These are phyloP conservation scores for Fagus crenata DNA, from an alignment of 306 rosid genomes.

Conservation along the genomic window DNA sequence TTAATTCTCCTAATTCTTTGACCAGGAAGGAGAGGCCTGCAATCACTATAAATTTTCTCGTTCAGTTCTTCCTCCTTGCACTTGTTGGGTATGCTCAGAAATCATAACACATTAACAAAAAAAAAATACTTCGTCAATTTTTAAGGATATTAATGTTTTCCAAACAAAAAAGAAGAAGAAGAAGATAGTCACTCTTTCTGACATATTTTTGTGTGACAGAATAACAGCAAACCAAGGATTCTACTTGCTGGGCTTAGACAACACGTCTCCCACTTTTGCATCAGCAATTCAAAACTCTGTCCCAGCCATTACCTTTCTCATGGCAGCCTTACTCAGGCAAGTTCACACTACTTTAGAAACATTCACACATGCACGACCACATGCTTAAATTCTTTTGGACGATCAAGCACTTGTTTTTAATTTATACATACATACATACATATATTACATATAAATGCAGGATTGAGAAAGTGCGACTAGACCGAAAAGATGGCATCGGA, in stretches of 20 bases:
- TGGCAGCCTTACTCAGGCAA: constrained; percentile 87
- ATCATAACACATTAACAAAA: not conserved
- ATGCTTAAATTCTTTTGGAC: not conserved
- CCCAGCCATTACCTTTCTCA: constrained; percentile 94
- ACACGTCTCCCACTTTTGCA: constrained; percentile 96
- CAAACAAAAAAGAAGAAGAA: too few species aligned
- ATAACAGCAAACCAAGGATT: constrained; percentile 97
- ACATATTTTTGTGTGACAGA: constrained; percentile 37
- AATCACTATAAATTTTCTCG: constrained; percentile 57
- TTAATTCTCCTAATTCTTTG: not conserved
- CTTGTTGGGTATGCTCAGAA: constrained; percentile 69
- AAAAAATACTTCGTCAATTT: not conserved
- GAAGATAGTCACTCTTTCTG: not conserved
- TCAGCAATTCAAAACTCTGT: constrained; percentile 96
- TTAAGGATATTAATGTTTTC: not conserved
- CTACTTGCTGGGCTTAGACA: constrained; percentile 94
- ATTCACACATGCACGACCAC: not conserved
- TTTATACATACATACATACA: too few species aligned
- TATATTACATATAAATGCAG: constrained; percentile 28
- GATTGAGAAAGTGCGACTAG: constrained; percentile 69
- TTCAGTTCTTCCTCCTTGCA: constrained; percentile 86
- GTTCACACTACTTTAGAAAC: not conserved
- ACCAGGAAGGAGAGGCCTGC: constrained; percentile 94
- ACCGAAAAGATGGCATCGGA: constrained; percentile 79
- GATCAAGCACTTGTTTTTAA: not conserved